These are phyloP conservation scores for Penicillium salamii DNA, from an alignment of 495 filamentous ascomycete species.

Conservation along the genomic window DNA sequence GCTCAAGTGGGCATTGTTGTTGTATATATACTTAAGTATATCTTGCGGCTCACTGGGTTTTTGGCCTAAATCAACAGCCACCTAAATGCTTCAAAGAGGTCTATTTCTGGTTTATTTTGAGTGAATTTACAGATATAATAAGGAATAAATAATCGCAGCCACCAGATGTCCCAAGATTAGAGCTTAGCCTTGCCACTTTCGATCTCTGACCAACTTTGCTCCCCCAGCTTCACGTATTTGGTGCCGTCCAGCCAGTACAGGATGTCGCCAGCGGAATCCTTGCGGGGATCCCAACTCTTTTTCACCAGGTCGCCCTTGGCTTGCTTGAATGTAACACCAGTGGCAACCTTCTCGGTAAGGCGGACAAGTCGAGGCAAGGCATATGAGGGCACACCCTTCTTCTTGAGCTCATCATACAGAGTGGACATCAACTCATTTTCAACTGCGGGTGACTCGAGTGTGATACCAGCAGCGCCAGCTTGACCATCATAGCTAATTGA, in stretches of 20 bases:
- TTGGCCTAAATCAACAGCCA: too few species aligned
- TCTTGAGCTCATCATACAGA: conserved; percentile 40
- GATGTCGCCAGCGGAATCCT: conserved; percentile 36
- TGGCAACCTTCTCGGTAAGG: conserved; percentile 48
- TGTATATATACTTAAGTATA: too few species aligned
- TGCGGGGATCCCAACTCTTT: conserved; percentile 43
- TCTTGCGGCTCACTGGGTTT: too few species aligned
- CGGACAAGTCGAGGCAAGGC: conserved; percentile 48
- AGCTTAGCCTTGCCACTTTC: conserved; percentile 46
- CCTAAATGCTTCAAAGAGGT: too few species aligned
- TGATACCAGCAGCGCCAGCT: conserved; percentile 50
- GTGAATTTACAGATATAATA: too few species aligned
- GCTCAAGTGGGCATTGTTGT: too few species aligned
- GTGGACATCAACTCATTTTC: conserved; percentile 34
- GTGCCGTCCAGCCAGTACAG: conserved; percentile 49
- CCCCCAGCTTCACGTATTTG: conserved; percentile 39
- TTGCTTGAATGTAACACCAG: conserved; percentile 53
- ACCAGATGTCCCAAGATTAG: conserved; percentile 23
- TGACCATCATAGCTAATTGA: conserved; percentile 49
- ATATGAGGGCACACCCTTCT: conserved; percentile 49
- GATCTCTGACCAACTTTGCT: conserved; percentile 40
- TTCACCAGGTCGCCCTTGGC: conserved; percentile 47
- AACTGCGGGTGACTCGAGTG: conserved; percentile 35
- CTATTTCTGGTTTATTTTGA: too few species aligned
- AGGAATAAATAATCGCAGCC: too few species aligned